Evolutionary conservation across 192 early-diverging fungal genomes (phyloP).

Genomic region (Glomus cerebriforme): DNA sequence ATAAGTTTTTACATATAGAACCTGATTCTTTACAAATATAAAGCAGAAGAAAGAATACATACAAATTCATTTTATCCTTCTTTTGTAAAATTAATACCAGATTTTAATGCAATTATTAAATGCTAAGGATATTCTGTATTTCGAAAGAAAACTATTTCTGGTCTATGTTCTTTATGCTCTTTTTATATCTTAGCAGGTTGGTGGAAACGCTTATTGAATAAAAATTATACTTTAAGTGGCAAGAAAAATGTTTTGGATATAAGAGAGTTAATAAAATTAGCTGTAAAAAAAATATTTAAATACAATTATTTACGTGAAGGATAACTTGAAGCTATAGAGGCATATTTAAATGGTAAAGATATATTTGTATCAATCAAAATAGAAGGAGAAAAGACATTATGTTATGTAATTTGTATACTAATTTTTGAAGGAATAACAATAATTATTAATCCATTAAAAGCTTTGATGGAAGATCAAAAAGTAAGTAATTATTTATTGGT

Average conservation of each 20-base stretch:
- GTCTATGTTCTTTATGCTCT: background rate
- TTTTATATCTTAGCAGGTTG: background rate
- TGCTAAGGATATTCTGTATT: background rate
- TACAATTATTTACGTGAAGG: background rate
- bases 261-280: too few relatives aligned
- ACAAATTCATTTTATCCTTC: background rate
- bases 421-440: slow-evolving; percentile 3
- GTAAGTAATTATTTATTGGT: background rate
- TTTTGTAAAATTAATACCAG: background rate
- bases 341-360: slow-evolving; percentile 1
- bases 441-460: background rate
- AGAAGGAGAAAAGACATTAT: background rate
- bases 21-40: background rate
- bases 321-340: background rate
- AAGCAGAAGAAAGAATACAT: background rate
- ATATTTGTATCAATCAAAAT: slow-evolving; percentile 6
- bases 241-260: too few relatives aligned
- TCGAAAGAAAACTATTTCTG: background rate
- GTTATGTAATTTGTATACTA: background rate
- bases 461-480: slow-evolving; percentile 17
- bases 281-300: too few relatives aligned
- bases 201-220: background rate
- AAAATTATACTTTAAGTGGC: too few relatives aligned
- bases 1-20: slow-evolving; percentile 9
- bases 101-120: slow-evolving; percentile 9